Percentiles rank a stretch among this genome's conserved stretches.
phyloP scores from a whole-genome alignment of 2,329 filamentous ascomycete genomes.

The Xylaria sp. region DNA sequence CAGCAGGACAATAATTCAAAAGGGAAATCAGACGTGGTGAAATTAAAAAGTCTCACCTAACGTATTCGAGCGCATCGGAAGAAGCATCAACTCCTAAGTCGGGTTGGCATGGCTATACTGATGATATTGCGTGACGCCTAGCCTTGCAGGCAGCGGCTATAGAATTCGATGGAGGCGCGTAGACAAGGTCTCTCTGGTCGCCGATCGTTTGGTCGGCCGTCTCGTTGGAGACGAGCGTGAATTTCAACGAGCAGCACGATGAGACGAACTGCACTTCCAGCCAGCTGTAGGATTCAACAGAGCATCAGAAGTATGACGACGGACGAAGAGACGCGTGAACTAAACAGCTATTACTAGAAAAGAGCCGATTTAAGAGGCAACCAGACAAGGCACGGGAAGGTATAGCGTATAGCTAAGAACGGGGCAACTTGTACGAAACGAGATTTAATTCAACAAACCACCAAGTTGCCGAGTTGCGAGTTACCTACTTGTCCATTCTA shows the following conservation, averaged over 20 bases:
- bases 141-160: constrained; percentile 35
- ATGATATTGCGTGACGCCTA: constrained; percentile 26
- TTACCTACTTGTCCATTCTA: constrained; percentile 8
- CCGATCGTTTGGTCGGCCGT: constrained; percentile 24
- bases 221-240: constrained; percentile 10
- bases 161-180: constrained; percentile 28
- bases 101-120: neutral
- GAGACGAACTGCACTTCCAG: neutral
- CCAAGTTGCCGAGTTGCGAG: constrained; percentile 15
- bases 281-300: constrained; percentile 1
- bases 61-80: constrained; percentile 23
- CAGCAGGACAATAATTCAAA: constrained; percentile 18
- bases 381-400: constrained; percentile 1
- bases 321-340: neutral
- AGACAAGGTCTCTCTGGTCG: constrained; percentile 17
- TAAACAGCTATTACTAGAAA: neutral
- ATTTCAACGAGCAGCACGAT: constrained; percentile 8
- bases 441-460: constrained; percentile 21
- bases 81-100: constrained; percentile 10
- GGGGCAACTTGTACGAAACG: constrained; percentile 24
- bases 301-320: neutral
- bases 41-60: constrained; percentile 11
- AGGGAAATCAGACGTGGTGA: neutral
- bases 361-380: neutral
- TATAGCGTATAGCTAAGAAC: constrained; percentile 9